A percentile compares a stretch with the other conserved stretches of the same genome.
phyloP scores from a whole-genome alignment of 2,329 filamentous ascomycete genomes.

The Monosporascus sp. region DNA sequence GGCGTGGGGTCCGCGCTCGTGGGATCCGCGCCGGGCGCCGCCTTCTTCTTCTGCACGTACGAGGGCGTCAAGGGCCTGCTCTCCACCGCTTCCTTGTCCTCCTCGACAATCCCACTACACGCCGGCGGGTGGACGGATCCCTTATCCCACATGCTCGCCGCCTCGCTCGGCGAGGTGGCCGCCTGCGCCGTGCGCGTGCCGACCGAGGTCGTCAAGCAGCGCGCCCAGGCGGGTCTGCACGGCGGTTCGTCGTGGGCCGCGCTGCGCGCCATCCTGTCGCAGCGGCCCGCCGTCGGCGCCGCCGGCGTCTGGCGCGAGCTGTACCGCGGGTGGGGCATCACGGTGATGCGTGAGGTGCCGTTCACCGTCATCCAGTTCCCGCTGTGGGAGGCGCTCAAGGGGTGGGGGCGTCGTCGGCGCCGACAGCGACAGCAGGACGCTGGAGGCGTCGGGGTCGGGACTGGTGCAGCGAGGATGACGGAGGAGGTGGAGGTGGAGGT shows the following conservation, averaged over 20 bases:
- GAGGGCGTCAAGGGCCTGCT: conserved; percentile 61
- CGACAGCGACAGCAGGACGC: neutral
- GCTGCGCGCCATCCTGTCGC: conserved; percentile 62
- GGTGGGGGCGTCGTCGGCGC: conserved; percentile 47
- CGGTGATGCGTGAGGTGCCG: conserved; percentile 90
- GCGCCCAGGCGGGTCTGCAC: conserved; percentile 83
- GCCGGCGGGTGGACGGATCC: conserved; percentile 23
- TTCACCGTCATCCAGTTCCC: conserved; percentile 98
- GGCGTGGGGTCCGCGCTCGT: conserved; percentile 86
- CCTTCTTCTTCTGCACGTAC: conserved; percentile 96
- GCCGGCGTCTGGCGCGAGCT: conserved; percentile 69
- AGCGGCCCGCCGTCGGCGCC: conserved; percentile 38
- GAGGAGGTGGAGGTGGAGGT: conserved; percentile 37
- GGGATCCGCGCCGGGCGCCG: conserved; percentile 87
- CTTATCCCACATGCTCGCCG: conserved; percentile 74
- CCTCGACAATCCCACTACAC: conserved; percentile 10
- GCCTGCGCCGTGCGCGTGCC: conserved; percentile 90
- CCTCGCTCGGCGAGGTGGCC: conserved; percentile 80
- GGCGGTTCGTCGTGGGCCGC: conserved; percentile 63
- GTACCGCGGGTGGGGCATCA: conserved; percentile 89
- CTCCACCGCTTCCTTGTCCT: conserved; percentile 31
- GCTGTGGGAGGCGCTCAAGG: conserved; percentile 90
- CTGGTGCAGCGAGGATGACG: conserved; percentile 6
- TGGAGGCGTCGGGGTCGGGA: conserved; percentile 6
- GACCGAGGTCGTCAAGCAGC: conserved; percentile 95